These are phyloP conservation scores for Lodderomyces parapsilosis DNA, from an alignment of 1,139 yeast genomes.

Conservation along the genomic window DNA sequence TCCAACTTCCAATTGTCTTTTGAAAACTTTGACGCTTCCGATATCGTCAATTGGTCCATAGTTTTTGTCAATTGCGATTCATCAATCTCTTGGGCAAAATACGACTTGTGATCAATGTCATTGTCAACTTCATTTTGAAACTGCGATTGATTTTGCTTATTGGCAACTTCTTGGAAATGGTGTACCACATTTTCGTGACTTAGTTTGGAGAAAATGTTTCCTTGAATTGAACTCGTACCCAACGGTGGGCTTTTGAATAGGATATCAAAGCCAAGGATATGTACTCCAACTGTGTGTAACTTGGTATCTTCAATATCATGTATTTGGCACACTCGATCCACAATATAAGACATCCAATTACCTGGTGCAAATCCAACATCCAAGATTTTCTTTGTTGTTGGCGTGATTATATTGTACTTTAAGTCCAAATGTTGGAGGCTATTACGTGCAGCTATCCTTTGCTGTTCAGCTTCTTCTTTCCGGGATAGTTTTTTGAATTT, in stretches of 20 bases:
- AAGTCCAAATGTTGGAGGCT: slow-evolving; percentile 29
- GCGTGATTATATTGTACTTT: slow-evolving; percentile 27
- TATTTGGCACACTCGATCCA: slow-evolving; percentile 25
- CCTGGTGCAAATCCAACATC: slow-evolving; percentile 90
- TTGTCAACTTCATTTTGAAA: not conserved
- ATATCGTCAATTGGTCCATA: not conserved
- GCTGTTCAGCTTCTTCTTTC: slow-evolving; percentile 20
- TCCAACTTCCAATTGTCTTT: slow-evolving; percentile 34
- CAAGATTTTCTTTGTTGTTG: slow-evolving; percentile 27
- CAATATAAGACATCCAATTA: slow-evolving; percentile 87
- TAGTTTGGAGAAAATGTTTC: slow-evolving; percentile 68
- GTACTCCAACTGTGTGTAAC: slow-evolving; percentile 52
- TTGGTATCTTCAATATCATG: slow-evolving; percentile 37
- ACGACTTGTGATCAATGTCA: slow-evolving; percentile 20
- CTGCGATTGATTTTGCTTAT: not conserved
- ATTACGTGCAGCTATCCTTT: slow-evolving; percentile 20
- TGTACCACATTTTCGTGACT: slow-evolving; percentile 63
- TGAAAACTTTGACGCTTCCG: not conserved
- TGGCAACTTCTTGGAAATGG: slow-evolving; percentile 49
- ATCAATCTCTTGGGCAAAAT: slow-evolving; percentile 28
- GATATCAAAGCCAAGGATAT: slow-evolving; percentile 82
- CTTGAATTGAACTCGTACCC: slow-evolving; percentile 83
- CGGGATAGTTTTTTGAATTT: slow-evolving; percentile 5
- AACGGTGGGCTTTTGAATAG: slow-evolving; percentile 74
- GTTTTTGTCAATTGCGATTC: slow-evolving; percentile 14